These are phyloP conservation scores for Saccharomycopsis vini DNA, from an alignment of 805 yeast species.

Conservation along the genomic window DNA sequence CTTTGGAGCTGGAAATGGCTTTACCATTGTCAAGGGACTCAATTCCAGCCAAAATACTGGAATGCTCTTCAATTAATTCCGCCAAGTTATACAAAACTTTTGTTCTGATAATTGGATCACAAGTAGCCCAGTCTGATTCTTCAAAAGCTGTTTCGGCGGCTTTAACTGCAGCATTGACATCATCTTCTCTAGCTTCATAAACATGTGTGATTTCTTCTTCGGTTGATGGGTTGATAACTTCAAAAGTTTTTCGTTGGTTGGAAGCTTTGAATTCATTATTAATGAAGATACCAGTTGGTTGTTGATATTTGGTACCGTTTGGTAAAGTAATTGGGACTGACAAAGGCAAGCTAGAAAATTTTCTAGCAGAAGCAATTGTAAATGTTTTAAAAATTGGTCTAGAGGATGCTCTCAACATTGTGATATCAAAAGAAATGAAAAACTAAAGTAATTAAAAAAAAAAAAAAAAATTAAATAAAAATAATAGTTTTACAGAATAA, in stretches of 20 bases:
- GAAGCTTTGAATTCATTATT: slow-evolving; percentile 70
- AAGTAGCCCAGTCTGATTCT: slow-evolving; percentile 44
- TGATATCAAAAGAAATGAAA: too few relatives aligned
- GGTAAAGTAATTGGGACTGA: slow-evolving; percentile 49
- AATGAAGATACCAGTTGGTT: slow-evolving; percentile 77
- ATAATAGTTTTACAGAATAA: too few relatives aligned
- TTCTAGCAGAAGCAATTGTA: slow-evolving; percentile 9
- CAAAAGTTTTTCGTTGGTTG: slow-evolving; percentile 44
- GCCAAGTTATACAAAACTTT: slow-evolving; percentile 50
- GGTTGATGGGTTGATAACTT: slow-evolving; percentile 51
- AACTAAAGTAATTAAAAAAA: too few relatives aligned
- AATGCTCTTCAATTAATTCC: slow-evolving; percentile 54
- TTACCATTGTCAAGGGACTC: slow-evolving; percentile 77
- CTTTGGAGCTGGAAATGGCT: slow-evolving; percentile 53
- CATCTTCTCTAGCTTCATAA: slow-evolving; percentile 49
- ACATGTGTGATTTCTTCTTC: slow-evolving; percentile 53
- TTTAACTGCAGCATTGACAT: slow-evolving; percentile 61
- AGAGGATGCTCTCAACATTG: background rate
- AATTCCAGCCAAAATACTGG: slow-evolving; percentile 55
- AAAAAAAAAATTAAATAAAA: too few relatives aligned
- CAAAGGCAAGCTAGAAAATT: slow-evolving; percentile 31
- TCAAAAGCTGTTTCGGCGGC: slow-evolving; percentile 61
- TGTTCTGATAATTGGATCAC: slow-evolving; percentile 50
- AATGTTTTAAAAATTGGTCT: slow-evolving; percentile 15
- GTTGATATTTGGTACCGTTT: slow-evolving; percentile 56